Base-by-base conservation (phyloP, 2,329 filamentous ascomycete genomes). In the Epichloe sylvatica region DNA sequence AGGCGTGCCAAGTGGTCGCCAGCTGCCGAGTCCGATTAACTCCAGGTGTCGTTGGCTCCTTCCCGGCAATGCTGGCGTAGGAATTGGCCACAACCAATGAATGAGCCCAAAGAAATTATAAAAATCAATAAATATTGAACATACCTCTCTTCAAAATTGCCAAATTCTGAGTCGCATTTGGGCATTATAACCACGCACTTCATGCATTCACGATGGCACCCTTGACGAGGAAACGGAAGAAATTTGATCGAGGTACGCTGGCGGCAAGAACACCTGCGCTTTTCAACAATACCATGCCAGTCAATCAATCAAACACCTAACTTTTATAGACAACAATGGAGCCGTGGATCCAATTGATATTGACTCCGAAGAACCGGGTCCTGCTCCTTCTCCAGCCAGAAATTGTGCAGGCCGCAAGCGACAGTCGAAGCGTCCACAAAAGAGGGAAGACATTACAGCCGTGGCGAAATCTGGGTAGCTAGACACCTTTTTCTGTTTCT, bases 151-250 rank as follows among this genome's bases (percentile, higher is more conserved):
- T 3, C n/a, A 21, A 19, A 35, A 17, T n/a, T 36, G 30, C 9
- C 30, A 9, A 45, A 2, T 33, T 37, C 8, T 8, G 35, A 13
- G 6, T 12, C 4, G 19, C 17, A 35, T 33, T 38, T 9, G 11
- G 17, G 38, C 12, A 23, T 21, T 2, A 40, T 3, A 23, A 3
- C 21, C 25, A 40, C 8, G 17, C 39, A 17, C 6, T 42, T 34
- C 35, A n/a, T 9, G 7, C 36, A 37, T 33, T 12, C 25, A 30
- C 17, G 4, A 65, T 65, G 63, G 55, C 62, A 5, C 56, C 59
- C 13, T 51, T 45, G 45, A 56, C 56, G 11, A 52, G 58, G n/a
- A 64, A 62, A 40, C 59, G 59, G 50, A 63, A 56, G 30, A 41
- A 38, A 6, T 55, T 56, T 6, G 49, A 45, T 15, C 55, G 51